phyloP scores from a whole-genome alignment of 2,329 filamentous ascomycete genomes.

The Pseudogymnoascus sp. region DNA sequence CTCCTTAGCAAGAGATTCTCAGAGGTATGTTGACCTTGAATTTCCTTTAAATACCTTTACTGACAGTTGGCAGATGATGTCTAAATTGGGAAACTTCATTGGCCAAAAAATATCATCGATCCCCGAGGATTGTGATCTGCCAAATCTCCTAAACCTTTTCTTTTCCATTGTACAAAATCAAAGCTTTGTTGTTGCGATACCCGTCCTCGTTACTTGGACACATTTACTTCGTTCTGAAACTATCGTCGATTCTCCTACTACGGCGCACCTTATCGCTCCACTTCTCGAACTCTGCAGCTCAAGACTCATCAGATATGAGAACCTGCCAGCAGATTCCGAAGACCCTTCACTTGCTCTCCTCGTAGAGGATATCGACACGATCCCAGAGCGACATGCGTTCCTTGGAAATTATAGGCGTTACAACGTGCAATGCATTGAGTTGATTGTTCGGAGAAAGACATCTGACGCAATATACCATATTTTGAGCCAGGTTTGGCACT shows the following conservation, averaged over 20 bases:
- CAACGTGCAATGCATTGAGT: conserved; percentile 78
- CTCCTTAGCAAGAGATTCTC: conserved; percentile 87
- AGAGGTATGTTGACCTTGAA: conserved; percentile 50
- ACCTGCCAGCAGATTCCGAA: conserved; percentile 69
- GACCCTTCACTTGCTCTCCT: conserved; percentile 75
- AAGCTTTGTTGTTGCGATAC: conserved; percentile 88
- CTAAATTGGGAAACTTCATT: conserved; percentile 74
- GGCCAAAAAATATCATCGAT: conserved; percentile 65
- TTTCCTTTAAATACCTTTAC: not conserved
- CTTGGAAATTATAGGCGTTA: conserved; percentile 92
- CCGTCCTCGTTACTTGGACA: conserved; percentile 83
- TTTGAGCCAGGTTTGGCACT: conserved; percentile 65
- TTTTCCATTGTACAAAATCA: conserved; percentile 71
- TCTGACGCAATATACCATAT: conserved; percentile 83
- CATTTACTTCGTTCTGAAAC: conserved; percentile 64
- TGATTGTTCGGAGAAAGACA: conserved; percentile 71
- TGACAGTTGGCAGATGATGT: conserved; percentile 55
- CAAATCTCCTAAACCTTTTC: conserved; percentile 70
- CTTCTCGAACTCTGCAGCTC: conserved; percentile 76
- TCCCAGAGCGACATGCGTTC: conserved; percentile 90
- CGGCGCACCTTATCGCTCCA: conserved; percentile 55
- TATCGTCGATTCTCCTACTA: conserved; percentile 57
- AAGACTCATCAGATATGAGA: conserved; percentile 80
- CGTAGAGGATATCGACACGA: conserved; percentile 87
- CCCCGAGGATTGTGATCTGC: conserved; percentile 56